Evolutionary conservation across 169 alveolate genomes (phyloP).

Genomic region (Eimeria nieschulzi): DNA sequence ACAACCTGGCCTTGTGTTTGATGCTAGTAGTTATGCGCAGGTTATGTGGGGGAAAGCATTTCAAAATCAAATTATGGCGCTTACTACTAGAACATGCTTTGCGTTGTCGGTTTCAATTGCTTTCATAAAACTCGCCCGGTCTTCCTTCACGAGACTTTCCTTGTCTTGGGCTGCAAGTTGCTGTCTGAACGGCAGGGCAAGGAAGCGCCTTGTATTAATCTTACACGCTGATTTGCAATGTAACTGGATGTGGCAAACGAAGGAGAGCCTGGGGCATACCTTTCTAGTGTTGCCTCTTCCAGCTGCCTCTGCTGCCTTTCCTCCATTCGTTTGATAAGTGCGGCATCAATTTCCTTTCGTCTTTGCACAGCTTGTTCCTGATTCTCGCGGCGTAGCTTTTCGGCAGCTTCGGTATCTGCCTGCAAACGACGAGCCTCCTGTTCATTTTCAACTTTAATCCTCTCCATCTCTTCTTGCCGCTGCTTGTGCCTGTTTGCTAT

Average conservation of each 20-base stretch:
- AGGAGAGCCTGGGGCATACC: neutral
- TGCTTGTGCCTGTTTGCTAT: conserved; percentile 20
- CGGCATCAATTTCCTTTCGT: conserved; percentile 40
- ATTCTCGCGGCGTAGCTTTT: conserved; percentile 32
- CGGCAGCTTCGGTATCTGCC: conserved; percentile 41
- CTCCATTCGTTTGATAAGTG: conserved; percentile 32
- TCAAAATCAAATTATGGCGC: neutral
- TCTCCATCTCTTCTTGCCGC: conserved; percentile 31
- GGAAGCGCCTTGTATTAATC: too few relatives aligned
- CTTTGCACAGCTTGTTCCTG: conserved; percentile 10
- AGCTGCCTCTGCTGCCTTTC: neutral
- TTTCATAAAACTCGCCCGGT: conserved; percentile 22
- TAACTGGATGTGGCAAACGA: neutral
- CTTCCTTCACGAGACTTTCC: conserved; percentile 27
- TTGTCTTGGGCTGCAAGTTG: conserved; percentile 50
- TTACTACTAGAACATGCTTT: conserved; percentile 8
- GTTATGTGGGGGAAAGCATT: neutral
- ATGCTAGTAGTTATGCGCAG: neutral
- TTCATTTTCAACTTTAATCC: conserved; percentile 33
- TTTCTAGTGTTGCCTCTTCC: conserved; percentile 60
- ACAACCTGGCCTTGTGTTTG: neutral
- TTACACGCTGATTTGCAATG: neutral
- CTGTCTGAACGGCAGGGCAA: neutral
- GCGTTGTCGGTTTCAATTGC: conserved; percentile 36
- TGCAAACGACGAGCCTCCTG: conserved; percentile 25